Evolutionary conservation across 371 early-diverging fungal species (phyloP).

Genomic region (Funneliformis caledonium): DNA sequence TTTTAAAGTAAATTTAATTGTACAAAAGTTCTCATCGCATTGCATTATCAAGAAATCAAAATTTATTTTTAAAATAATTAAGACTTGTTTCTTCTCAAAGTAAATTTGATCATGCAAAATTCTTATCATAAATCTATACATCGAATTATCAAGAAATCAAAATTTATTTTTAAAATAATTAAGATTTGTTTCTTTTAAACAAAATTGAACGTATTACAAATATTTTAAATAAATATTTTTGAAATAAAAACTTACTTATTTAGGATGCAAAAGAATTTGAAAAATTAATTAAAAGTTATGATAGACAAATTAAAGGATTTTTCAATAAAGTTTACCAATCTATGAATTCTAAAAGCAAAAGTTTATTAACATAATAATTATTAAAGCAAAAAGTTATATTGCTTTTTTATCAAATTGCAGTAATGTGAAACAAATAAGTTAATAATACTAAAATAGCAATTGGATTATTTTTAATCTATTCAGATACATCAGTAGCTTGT

Average conservation of each 20-base stretch:
- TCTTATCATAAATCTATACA: no score
- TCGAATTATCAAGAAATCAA: no score
- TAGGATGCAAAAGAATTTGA: not conserved
- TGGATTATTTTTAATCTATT: not conserved
- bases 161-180: no score
- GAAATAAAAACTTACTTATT: not conserved
- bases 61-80: no score
- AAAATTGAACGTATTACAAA: not conserved
- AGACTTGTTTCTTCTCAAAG: no score
- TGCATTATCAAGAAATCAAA: no score
- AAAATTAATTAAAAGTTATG: constrained; percentile 4
- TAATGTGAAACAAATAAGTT: not conserved
- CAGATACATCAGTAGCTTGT: not conserved
- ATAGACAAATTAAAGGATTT: not conserved
- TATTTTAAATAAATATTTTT: not conserved
- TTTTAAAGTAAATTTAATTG: no score
- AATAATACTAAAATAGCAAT: not conserved
- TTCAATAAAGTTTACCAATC: constrained; percentile 6
- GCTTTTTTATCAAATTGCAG: not conserved
- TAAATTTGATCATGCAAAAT: no score
- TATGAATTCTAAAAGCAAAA: constrained; percentile 1
- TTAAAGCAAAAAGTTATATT: constrained; percentile 20
- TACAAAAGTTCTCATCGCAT: no score
- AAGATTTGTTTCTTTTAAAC: not conserved
- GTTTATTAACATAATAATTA: not conserved